Evolutionary conservation across 2,329 filamentous ascomycete species (phyloP).

Genomic region (Trichoderma afroharzianum): DNA sequence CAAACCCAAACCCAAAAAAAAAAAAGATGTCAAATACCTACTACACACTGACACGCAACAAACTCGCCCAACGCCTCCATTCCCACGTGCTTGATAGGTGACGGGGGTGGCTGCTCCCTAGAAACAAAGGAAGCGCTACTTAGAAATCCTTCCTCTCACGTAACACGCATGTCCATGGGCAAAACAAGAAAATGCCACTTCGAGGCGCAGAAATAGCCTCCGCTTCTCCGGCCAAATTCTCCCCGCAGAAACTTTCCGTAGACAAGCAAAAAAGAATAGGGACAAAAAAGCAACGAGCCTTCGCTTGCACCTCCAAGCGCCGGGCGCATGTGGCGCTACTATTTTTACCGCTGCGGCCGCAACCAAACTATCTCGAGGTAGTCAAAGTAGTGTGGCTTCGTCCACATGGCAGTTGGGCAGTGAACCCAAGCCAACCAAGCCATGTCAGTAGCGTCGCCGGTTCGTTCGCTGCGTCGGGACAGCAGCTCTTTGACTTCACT

Average conservation of each 20-base stretch:
- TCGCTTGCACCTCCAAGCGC: conserved; percentile 2
- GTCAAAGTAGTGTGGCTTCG: not conserved
- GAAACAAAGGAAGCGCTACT: not conserved
- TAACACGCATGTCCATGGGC: not conserved
- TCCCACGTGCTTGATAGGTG: conserved; percentile 3
- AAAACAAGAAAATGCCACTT: not conserved
- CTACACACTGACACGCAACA: not conserved
- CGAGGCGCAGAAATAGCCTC: not conserved
- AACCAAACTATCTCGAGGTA: not conserved
- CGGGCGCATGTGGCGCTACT: conserved; percentile 6
- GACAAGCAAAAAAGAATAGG: not conserved
- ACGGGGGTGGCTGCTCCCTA: not conserved
- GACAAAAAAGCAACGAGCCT: not conserved
- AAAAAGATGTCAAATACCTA: not conserved
- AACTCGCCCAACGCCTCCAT: not conserved
- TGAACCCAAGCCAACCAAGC: conserved; percentile 2
- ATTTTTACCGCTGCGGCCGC: conserved; percentile 12
- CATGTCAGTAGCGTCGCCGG: conserved; percentile 1
- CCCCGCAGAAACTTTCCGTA: conserved; percentile 11
- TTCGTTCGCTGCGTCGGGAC: not conserved
- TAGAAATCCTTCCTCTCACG: not conserved
- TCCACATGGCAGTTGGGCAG: conserved; percentile 2
- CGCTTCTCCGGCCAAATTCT: not conserved
- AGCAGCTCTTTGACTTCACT: not conserved
- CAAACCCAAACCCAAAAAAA: not conserved